phyloP scores from a whole-genome alignment of 2,329 filamentous ascomycete species.

The Parastagonospora avenae region DNA sequence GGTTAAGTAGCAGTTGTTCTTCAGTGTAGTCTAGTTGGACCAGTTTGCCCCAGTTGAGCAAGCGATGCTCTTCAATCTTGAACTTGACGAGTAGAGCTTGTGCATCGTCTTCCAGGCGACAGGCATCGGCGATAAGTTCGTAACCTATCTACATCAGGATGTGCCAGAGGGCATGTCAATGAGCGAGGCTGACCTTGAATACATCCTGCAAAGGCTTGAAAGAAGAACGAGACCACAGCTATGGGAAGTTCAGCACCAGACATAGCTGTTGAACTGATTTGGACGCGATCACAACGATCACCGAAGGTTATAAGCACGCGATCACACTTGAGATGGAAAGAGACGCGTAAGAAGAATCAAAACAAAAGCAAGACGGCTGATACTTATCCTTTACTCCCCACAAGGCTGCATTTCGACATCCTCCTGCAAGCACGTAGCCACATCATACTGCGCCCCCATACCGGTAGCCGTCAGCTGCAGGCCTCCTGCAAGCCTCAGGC shows the following conservation, averaged over 20 bases:
- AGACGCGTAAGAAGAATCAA: neutral
- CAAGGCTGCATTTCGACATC: conserved; percentile 18
- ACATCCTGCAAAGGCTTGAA: conserved; percentile 46
- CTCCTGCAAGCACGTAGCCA: conserved; percentile 20
- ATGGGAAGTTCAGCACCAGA: conserved; percentile 27
- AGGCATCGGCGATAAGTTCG: conserved; percentile 45
- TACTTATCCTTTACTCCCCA: conserved; percentile 15
- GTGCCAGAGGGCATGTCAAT: neutral
- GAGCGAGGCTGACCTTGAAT: conserved; percentile 30
- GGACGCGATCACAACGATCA: too few species aligned
- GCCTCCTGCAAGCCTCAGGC: conserved; percentile 24
- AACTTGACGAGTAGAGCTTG: conserved; percentile 44
- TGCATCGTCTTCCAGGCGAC: conserved; percentile 36
- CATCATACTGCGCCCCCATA: conserved; percentile 37
- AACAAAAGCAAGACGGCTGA: conserved; percentile 14
- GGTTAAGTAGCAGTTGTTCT: conserved; percentile 38
- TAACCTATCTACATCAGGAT: conserved; percentile 31
- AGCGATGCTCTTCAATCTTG: conserved; percentile 45
- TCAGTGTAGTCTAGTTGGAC: conserved; percentile 41
- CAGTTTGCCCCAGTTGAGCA: conserved; percentile 46
- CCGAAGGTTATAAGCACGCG: neutral
- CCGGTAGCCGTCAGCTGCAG: conserved; percentile 15
- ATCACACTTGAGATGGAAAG: neutral
- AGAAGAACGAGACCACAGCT: conserved; percentile 39
- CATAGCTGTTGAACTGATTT: conserved; percentile 10